phyloP scores from a whole-genome alignment of 345 rosid genomes.

The Ceriops zippeliana region DNA sequence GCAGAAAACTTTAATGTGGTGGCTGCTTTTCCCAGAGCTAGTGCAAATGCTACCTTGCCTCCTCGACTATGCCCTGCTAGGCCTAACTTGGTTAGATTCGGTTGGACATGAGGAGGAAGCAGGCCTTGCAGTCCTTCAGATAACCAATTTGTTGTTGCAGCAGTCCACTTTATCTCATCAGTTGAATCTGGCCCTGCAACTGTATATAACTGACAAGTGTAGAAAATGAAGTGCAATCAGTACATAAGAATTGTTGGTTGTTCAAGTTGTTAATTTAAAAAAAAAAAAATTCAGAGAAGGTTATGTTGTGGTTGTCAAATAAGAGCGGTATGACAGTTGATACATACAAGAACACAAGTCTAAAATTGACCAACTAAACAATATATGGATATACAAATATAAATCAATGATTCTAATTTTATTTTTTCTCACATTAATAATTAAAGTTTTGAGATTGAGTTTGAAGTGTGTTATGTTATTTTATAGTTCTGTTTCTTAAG shows the following conservation, averaged over 20 bases:
- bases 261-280: background rate
- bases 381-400: too few relatives aligned
- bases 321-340: too few relatives aligned
- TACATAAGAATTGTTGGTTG: background rate
- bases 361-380: too few relatives aligned
- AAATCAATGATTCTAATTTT: too few relatives aligned
- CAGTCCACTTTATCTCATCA: conserved; percentile 59
- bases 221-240: conserved; percentile 2
- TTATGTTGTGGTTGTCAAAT: too few relatives aligned
- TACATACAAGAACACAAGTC: too few relatives aligned
- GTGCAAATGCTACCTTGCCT: conserved; percentile 75
- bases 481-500: too few relatives aligned
- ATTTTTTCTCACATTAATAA: too few relatives aligned
- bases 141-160: conserved; percentile 56
- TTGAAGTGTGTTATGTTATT: too few relatives aligned
- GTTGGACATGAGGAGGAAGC: conserved; percentile 55
- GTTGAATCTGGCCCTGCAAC: conserved; percentile 66
- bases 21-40: conserved; percentile 45
- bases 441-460: too few relatives aligned
- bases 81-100: conserved; percentile 53
- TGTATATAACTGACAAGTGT: conserved; percentile 45
- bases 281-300: too few relatives aligned
- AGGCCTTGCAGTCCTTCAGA: conserved; percentile 36
- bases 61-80: conserved; percentile 91
- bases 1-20: conserved; percentile 48